Evolutionary conservation across 345 rosid species (phyloP), one percentile per base, ranked within the genome.

Genomic region (Eucalyptus erythrocorys): DNA sequence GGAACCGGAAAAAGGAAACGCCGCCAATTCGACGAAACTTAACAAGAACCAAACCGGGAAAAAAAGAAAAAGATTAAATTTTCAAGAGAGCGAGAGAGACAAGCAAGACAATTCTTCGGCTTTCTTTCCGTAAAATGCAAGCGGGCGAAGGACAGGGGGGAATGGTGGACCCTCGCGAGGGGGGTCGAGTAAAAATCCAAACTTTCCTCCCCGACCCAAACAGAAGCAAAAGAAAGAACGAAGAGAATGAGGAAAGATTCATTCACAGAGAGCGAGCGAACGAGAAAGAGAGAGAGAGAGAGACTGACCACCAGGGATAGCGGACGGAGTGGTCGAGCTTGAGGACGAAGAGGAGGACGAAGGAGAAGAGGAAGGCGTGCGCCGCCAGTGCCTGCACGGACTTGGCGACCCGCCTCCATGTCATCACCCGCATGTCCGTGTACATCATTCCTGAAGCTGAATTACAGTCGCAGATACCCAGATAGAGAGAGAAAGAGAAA

Each of bases 361-460:
- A 96, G 87, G 95, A 92, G 94, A 97, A 94, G 89, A 96, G 96
- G 88, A 95, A 91, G 59, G 51, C 88, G 88, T 97, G 99, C 34
- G 98, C 99, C 22, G 92, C 81, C 49, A 95, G 93, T 21, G 95
- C 93, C 88, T 94, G 98, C 50, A 94, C 88, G 66, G 98, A 95
- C 93, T 92, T 94, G 53, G 91, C 94, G 87, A 95, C 97, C 93
- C 97, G 94, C 87, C 95, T 91, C 97, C 98, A 96, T 89, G 94
- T 95, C 97, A 94, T 94, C 88, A 92, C 92, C 90, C 90, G 42
- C 92, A 61, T 94, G 90, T 89, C 92, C 94, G 87, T 92, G 87
- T 34, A 86, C 59, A 76, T 76, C 57, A 51, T 51, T 51, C 57
- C 57, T 26, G 57, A 51, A 11, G 27, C 82, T 40, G 82, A 76